Base-by-base conservation (phyloP, 1,139 yeast species). In the Yamadazyma sp. region DNA sequence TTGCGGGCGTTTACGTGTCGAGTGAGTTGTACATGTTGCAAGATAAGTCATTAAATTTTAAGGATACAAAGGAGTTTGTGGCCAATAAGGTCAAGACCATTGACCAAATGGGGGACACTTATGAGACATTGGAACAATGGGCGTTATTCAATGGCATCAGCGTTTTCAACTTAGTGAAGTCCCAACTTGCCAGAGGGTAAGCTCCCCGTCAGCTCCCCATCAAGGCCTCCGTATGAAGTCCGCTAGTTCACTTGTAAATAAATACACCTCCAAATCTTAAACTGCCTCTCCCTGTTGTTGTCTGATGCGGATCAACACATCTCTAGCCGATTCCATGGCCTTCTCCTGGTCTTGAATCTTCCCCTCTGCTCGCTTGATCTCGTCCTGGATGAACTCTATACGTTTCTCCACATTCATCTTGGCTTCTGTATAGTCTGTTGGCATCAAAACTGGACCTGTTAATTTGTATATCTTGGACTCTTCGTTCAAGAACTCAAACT, bases 361-460 rank as follows among this genome's bases (percentile, higher is more conserved):
- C 6, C 61, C 63, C 49, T 85, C 92, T 26, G 84, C 85, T 39
- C 87, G 65, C 39, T 71, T 70, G 49, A 92, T 87, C 63, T 92
- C 98, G 26, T 70, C 71, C 48, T 77, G 71, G 39, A 92, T 92
- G 54, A 87, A 92, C 59, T 89, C 96, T 36, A 92, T 74, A 61
- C 98, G 83, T 61, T 91, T 92, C 24, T 73, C 77, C 27, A 92
- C 97, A 55, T 91, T 92, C 55, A 77, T 53, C 50, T 80, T 78
- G 26, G 98, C 96, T 60, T 92, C 98, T 11, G 61, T 61, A 48
- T 77, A 78, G 40, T 89, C 96, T 56, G 91, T 96, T 2, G 97
- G 97, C 46, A 92, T 72, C 46, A 92, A 72, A 6, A 91, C 89
- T 9, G 96, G 96, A 1, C 98, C 98, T 16, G 92, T 86, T 49